Evolutionary conservation across 768 basidiomycete species (phyloP).

Genomic region (Pleurotus djamor): DNA sequence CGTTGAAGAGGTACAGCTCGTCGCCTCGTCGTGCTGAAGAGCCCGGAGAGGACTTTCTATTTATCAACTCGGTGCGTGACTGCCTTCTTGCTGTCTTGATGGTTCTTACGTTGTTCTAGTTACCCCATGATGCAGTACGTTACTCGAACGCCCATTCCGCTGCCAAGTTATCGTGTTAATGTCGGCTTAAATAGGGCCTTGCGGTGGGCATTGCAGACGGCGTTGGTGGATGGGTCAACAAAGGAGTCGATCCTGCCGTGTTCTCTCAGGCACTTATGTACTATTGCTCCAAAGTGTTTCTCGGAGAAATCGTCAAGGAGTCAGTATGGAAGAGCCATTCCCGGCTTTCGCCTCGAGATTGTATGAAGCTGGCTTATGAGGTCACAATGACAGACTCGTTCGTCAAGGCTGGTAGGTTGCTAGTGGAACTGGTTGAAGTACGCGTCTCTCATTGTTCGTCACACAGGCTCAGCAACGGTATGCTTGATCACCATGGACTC

Average conservation of each 20-base stretch:
- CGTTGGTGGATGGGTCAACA: conserved; percentile 88
- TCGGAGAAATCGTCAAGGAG: conserved; percentile 55
- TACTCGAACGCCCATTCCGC: not conserved
- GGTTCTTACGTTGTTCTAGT: conserved; percentile 37
- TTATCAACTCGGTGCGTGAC: conserved; percentile 62
- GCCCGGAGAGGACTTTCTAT: conserved; percentile 50
- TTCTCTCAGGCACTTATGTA: conserved; percentile 94
- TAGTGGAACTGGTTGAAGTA: conserved; percentile 13
- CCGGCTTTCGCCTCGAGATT: conserved; percentile 50
- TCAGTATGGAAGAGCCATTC: conserved; percentile 46
- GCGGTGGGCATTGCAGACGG: conserved; percentile 89
- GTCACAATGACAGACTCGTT: conserved; percentile 66
- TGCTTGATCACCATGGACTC: conserved; percentile 75
- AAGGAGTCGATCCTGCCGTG: conserved; percentile 82
- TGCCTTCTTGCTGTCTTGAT: not conserved
- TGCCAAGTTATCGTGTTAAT: conserved; percentile 29
- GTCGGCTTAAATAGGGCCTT: conserved; percentile 47
- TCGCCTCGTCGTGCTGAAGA: conserved; percentile 35
- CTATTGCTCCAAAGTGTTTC: conserved; percentile 51
- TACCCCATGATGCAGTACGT: conserved; percentile 72
- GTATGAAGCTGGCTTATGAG: conserved; percentile 69
- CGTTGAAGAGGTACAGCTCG: conserved; percentile 27
- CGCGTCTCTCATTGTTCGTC: conserved; percentile 21
- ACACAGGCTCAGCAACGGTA: conserved; percentile 80
- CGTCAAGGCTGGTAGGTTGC: conserved; percentile 60